phyloP scores from a whole-genome alignment of 2,329 filamentous ascomycete genomes.

The Hymenotorrendiella dingleyae region DNA sequence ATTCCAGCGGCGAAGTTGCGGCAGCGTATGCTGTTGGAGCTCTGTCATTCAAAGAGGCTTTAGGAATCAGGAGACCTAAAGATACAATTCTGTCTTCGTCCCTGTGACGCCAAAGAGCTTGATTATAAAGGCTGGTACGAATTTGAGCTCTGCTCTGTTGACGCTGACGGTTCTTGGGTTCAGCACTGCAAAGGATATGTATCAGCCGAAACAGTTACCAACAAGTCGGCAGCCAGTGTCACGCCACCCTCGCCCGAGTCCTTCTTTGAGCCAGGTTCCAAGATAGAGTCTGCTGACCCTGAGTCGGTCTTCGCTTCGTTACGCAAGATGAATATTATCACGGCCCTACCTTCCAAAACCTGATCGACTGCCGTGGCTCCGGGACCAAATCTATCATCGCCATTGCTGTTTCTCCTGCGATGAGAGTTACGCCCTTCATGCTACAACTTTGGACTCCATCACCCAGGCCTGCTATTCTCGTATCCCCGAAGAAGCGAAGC shows the following conservation, averaged over 20 bases:
- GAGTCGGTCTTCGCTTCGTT: slow-evolving; percentile 30
- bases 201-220: neutral
- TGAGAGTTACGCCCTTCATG: neutral
- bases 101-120: slow-evolving; percentile 23
- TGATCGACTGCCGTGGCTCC: slow-evolving; percentile 11
- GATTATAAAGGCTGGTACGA: slow-evolving; percentile 24
- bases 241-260: no score
- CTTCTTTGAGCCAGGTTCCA: neutral
- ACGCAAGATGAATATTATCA: slow-evolving; percentile 34
- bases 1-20: slow-evolving; percentile 29
- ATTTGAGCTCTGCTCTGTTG: slow-evolving; percentile 28
- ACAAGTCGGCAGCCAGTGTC: no score
- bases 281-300: neutral
- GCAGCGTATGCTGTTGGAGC: slow-evolving; percentile 26
- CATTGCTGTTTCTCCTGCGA: slow-evolving; percentile 31
- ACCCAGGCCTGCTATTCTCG: neutral
- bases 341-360: slow-evolving; percentile 34
- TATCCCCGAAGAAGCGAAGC: neutral
- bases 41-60: slow-evolving; percentile 7
- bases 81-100: slow-evolving; percentile 22
- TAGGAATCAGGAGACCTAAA: slow-evolving; percentile 40
- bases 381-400: neutral
- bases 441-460: slow-evolving; percentile 2
- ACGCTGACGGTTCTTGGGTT: slow-evolving; percentile 22
- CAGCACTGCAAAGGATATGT: slow-evolving; percentile 33